Conservation (phyloP, 2,329 filamentous ascomycete genomes). For the Exophiala phaeomuriformis region DNA sequence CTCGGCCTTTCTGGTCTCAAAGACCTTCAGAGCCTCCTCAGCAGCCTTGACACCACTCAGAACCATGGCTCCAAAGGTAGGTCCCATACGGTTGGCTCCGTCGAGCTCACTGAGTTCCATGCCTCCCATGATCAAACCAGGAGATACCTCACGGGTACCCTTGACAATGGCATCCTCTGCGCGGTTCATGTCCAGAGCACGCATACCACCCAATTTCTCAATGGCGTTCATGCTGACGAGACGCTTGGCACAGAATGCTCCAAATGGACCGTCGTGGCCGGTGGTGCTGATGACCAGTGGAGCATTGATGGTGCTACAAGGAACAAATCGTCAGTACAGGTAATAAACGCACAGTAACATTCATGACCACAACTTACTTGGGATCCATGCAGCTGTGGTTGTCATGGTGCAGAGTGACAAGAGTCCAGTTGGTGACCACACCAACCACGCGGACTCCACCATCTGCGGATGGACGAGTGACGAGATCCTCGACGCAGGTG, state of each 20-base stretch:
- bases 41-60: constrained; percentile 83
- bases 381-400: constrained; percentile 95
- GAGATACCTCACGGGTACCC: constrained; percentile 77
- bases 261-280: constrained; percentile 84
- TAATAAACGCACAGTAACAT: too few relatives aligned
- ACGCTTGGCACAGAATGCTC: constrained; percentile 83
- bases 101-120: constrained; percentile 92
- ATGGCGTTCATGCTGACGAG: constrained; percentile 81
- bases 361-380: constrained; percentile 34
- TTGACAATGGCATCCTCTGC: constrained; percentile 94
- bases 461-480: constrained; percentile 61
- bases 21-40: constrained; percentile 72
- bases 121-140: constrained; percentile 83
- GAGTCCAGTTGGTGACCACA: constrained; percentile 93
- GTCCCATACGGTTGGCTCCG: constrained; percentile 84
- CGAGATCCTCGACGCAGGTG: constrained; percentile 83
- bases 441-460: constrained; percentile 65
- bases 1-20: constrained; percentile 69
- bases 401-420: constrained; percentile 79
- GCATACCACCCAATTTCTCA: constrained; percentile 82
- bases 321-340: not conserved
- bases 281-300: constrained; percentile 83
- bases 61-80: constrained; percentile 84
- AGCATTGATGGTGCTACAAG: constrained; percentile 76
- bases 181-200: constrained; percentile 82